phyloP scores from a whole-genome alignment of 768 basidiomycete genomes.

The Pleurotus djamor region DNA sequence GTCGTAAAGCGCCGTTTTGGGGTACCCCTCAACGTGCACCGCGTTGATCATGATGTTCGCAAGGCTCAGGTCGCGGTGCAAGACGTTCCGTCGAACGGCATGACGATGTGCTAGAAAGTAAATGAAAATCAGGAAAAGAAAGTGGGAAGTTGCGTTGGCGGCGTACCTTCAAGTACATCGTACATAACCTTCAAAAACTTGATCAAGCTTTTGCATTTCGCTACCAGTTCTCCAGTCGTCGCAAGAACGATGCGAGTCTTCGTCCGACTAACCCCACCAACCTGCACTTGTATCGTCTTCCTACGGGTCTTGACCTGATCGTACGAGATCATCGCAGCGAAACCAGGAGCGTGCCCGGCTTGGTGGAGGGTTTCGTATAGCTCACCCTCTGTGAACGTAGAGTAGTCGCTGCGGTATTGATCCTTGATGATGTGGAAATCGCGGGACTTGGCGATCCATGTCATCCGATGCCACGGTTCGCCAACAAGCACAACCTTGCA shows the following conservation, averaged over 20 bases:
- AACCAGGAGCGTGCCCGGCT: neutral
- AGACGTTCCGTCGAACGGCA: neutral
- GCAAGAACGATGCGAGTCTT: constrained; percentile 1
- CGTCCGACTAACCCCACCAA: neutral
- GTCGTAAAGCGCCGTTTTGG: neutral
- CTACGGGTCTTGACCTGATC: neutral
- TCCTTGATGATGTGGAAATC: neutral
- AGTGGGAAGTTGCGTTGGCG: neutral
- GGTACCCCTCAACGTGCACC: neutral
- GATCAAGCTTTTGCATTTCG: neutral
- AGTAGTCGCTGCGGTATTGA: neutral
- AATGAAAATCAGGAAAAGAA: neutral
- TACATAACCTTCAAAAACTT: constrained; percentile 10
- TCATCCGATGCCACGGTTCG: neutral
- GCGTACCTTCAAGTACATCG: constrained; percentile 8
- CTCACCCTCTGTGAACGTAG: neutral
- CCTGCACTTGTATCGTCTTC: neutral
- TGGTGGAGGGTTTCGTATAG: neutral
- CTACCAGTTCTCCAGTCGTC: neutral
- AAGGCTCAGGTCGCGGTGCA: constrained; percentile 4
- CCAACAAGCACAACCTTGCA: neutral
- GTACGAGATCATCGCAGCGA: neutral
- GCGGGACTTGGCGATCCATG: neutral
- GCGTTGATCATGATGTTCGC: neutral
- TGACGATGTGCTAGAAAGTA: neutral